Evolutionary conservation across 208 protist species (phyloP).

Genomic region (Trypanosomatidae sp.): DNA sequence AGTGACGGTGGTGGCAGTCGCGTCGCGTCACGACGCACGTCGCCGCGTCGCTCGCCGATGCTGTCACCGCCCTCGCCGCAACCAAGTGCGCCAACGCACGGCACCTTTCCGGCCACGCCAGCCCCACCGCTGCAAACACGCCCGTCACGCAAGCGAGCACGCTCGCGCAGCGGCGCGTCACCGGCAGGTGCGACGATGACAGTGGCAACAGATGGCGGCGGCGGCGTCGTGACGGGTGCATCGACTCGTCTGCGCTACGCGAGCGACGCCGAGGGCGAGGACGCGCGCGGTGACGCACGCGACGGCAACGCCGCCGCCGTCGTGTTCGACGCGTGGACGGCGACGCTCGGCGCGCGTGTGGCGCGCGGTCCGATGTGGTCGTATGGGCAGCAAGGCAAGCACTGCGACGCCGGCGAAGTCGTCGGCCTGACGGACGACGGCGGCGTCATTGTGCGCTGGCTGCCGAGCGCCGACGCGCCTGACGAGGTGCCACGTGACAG

Average conservation of each 20-base stretch:
- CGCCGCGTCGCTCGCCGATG: no score
- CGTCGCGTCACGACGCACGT: no score
- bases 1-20: background rate
- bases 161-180: no score
- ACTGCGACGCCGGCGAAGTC: slow-evolving; percentile 61
- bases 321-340: no score
- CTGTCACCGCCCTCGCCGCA: no score
- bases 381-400: slow-evolving; percentile 32
- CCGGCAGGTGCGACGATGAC: no score
- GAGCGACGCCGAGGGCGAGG: background rate
- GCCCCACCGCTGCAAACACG: no score
- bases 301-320: no score
- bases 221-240: slow-evolving; percentile 1
- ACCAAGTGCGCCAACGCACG: no score
- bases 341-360: slow-evolving; percentile 46
- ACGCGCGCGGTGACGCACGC: slow-evolving; percentile 7
- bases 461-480: slow-evolving; percentile 29
- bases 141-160: no score
- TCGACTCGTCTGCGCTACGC: slow-evolving; percentile 5
- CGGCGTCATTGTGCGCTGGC: slow-evolving; percentile 59
- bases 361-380: slow-evolving; percentile 60
- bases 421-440: slow-evolving; percentile 32
- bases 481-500: no score
- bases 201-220: background rate
- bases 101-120: no score